Percentiles rank a stretch among this genome's conserved stretches.
Evolutionary conservation across 2,329 filamentous ascomycete species (phyloP).

Genomic region (Cercospora sojina): DNA sequence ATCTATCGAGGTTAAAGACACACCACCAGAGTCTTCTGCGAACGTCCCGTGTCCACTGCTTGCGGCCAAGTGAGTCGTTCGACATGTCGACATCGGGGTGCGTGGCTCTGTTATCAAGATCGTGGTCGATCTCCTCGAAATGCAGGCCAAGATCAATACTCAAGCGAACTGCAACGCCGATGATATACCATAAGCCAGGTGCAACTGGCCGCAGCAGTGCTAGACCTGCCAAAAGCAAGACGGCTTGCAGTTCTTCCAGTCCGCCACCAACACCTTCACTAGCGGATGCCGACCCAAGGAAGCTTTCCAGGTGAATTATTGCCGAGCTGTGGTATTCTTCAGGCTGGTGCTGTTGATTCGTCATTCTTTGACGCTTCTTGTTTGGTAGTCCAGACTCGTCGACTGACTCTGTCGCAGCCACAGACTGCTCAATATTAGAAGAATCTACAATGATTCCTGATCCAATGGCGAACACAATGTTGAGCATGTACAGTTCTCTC

Average conservation of each 20-base stretch:
- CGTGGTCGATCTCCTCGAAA: slow-evolving; percentile 74
- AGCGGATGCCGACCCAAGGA: slow-evolving; percentile 65
- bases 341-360: slow-evolving; percentile 63
- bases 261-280: slow-evolving; percentile 76
- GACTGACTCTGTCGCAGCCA: slow-evolving; percentile 34
- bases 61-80: slow-evolving; percentile 53
- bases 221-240: slow-evolving; percentile 85
- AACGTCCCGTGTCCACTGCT: slow-evolving; percentile 83
- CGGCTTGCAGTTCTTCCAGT: slow-evolving; percentile 89
- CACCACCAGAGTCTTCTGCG: slow-evolving; percentile 93
- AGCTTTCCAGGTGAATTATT: slow-evolving; percentile 85
- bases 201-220: slow-evolving; percentile 87
- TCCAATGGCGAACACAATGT: slow-evolving; percentile 96
- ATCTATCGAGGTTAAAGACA: slow-evolving; percentile 84
- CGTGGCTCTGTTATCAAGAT: slow-evolving; percentile 46
- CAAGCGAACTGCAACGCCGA: slow-evolving; percentile 85
- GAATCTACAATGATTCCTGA: slow-evolving; percentile 81
- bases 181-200: slow-evolving; percentile 95
- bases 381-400: slow-evolving; percentile 32
- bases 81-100: slow-evolving; percentile 20
- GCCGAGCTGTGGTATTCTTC: slow-evolving; percentile 96
- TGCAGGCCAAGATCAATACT: slow-evolving; percentile 90
- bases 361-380: slow-evolving; percentile 52
- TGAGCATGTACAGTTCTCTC: slow-evolving; percentile 86
- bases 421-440: slow-evolving; percentile 36